Evolutionary conservation across 148 eudicot species (phyloP), one percentile per base, ranked within the genome.

Genomic region (Amaranthus hypochondriacus): DNA sequence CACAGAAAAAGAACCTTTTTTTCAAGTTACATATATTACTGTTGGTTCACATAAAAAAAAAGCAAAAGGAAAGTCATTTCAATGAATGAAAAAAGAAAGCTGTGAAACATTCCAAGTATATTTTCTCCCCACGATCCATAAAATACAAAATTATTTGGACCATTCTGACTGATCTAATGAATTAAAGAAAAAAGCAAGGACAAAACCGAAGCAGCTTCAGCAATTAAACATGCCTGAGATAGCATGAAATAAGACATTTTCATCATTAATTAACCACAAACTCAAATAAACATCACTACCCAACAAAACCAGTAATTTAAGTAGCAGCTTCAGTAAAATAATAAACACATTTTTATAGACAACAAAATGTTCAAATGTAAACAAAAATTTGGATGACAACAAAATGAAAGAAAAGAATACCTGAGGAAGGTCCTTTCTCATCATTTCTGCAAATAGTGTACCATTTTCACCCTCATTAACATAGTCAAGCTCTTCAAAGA

Each of bases 401-500:
- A 69, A 12, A 9, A 28, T 4, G 12, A 6, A 3, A 52, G 58
- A 52, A 57, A 54, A 39, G n/a, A 77, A 73, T 65, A 90, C 98
- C 93, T 95, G 99, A 44, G 99, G 99, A 75, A 95, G 97, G 75
- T 95, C 99, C 81, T 90, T 89, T 69, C 75, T 86, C 99, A 95
- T 95, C 99, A 95, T 92, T 79, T 92, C 99, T 69, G 99, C 99
- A 81, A 95, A 95, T 39, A 69, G 47, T 44, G 88, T 87, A 79
- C 99, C 99, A 83, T 95, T 95, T 85, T 95, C 96, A 76, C 99
- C 99, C 87, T 95, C 99, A 72, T 88, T 95, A 71, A 95, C 70
- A 81, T 95, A 95, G 84, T 95, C 99, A 50, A 95, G 99, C 83
- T 95, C 99, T 79, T 95, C 99, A 83, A 95, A 95, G 83, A 95